phyloP scores from a whole-genome alignment of 169 alveolate genomes.

The Plasmodium berghei region DNA sequence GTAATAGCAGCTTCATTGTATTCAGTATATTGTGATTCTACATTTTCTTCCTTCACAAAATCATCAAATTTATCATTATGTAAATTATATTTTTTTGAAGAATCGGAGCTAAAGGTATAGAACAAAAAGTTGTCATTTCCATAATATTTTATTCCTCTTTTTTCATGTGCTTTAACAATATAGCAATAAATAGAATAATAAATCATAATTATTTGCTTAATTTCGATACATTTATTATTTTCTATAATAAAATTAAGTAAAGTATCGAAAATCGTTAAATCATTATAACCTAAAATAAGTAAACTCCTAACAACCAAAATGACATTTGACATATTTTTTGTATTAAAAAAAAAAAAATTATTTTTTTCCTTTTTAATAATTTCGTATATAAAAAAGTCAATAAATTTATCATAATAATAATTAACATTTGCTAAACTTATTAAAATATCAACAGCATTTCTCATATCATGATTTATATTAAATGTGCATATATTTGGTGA shows the following conservation, averaged over 20 bases:
- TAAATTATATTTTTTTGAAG: background rate
- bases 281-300: constrained; percentile 20
- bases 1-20: background rate
- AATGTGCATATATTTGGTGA: too few species aligned
- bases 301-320: constrained; percentile 22
- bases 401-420: constrained; percentile 33
- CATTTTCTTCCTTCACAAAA: background rate
- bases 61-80: background rate
- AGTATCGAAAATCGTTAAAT: constrained; percentile 1
- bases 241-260: constrained; percentile 3
- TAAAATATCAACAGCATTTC: constrained; percentile 52
- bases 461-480: constrained; percentile 4
- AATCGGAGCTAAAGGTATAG: background rate
- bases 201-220: constrained; percentile 58
- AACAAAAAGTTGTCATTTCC: constrained; percentile 5
- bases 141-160: constrained; percentile 6
- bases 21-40: background rate
- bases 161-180: constrained; percentile 12
- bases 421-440: constrained; percentile 40
- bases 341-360: constrained; percentile 6
- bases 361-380: background rate
- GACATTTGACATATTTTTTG: constrained; percentile 34
- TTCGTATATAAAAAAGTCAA: constrained; percentile 24
- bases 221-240: constrained; percentile 14
- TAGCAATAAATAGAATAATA: constrained; percentile 31